Evolutionary conservation across 345 rosid species (phyloP).

Genomic region (Cochlearia excelsa): DNA sequence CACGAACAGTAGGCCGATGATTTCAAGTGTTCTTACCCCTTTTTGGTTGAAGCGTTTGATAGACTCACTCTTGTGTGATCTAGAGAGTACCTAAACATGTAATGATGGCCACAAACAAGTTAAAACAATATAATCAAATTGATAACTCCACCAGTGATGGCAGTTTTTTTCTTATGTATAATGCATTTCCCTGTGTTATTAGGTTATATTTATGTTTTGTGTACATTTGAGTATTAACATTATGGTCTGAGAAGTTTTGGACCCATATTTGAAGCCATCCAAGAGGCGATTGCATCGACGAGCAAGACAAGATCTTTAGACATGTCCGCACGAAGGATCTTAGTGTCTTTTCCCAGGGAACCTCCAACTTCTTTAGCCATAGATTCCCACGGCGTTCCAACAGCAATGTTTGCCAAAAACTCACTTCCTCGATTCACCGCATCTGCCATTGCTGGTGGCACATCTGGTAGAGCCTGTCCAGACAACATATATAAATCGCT

Average conservation of each 20-base stretch:
- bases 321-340: constrained; percentile 56
- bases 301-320: constrained; percentile 68
- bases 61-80: background rate
- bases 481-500: constrained; percentile 13
- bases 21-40: background rate
- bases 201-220: background rate
- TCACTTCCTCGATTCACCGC: constrained; percentile 90
- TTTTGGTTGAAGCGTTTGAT: background rate
- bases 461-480: constrained; percentile 80
- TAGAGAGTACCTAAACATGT: constrained; percentile 12
- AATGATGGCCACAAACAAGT: constrained; percentile 14
- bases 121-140: constrained; percentile 7
- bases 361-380: constrained; percentile 89
- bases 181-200: constrained; percentile 8
- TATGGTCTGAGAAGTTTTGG: constrained; percentile 54
- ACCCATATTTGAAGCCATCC: constrained; percentile 77
- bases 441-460: constrained; percentile 96
- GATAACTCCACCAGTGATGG: background rate
- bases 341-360: constrained; percentile 64
- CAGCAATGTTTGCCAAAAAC: constrained; percentile 66
- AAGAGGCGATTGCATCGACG: constrained; percentile 68
- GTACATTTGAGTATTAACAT: constrained; percentile 14
- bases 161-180: constrained; percentile 1
- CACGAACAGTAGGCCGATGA: constrained; percentile 57
- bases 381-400: constrained; percentile 91